These are phyloP conservation scores for Phanerochaete carnosa DNA, from an alignment of 768 basidiomycete genomes.

Conservation along the genomic window DNA sequence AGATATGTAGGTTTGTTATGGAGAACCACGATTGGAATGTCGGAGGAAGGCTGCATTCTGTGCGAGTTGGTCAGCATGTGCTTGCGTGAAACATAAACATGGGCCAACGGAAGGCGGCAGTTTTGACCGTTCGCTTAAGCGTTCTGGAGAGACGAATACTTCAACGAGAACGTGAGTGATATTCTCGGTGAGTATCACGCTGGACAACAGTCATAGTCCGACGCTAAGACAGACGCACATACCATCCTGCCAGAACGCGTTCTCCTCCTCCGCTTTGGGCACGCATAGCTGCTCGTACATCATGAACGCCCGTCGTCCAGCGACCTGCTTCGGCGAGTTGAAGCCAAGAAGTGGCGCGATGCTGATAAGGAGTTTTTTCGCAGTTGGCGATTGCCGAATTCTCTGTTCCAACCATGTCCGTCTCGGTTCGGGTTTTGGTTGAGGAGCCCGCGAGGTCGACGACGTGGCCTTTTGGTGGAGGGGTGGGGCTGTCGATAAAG, in stretches of 20 bases:
- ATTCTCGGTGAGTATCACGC: too few species aligned
- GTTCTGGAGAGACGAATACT: too few species aligned
- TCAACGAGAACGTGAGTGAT: too few species aligned
- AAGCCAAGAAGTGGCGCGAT: conserved; percentile 58
- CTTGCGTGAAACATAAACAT: too few species aligned
- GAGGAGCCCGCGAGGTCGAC: conserved; percentile 2
- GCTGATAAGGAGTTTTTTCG: conserved; percentile 42
- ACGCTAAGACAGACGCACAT: conserved; percentile 16
- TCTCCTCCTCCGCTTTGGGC: conserved; percentile 54
- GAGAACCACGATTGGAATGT: conserved; percentile 99
- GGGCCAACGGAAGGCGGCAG: too few species aligned
- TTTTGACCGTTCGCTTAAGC: too few species aligned
- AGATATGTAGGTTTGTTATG: conserved; percentile 87
- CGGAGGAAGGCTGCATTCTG: conserved; percentile 82
- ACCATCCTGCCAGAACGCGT: conserved; percentile 65
- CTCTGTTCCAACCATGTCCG: conserved; percentile 25
- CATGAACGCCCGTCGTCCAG: conserved; percentile 53
- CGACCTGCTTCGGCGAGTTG: conserved; percentile 55
- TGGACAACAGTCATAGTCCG: too few species aligned
- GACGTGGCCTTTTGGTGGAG: neutral
- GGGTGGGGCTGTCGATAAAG: neutral
- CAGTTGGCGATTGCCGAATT: conserved; percentile 46
- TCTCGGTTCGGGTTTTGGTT: neutral
- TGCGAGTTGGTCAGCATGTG: neutral
- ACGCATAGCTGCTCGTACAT: conserved; percentile 59